These are phyloP conservation scores for Colletotrichum eleusines DNA, from an alignment of 2,329 filamentous ascomycete genomes.

Conservation along the genomic window DNA sequence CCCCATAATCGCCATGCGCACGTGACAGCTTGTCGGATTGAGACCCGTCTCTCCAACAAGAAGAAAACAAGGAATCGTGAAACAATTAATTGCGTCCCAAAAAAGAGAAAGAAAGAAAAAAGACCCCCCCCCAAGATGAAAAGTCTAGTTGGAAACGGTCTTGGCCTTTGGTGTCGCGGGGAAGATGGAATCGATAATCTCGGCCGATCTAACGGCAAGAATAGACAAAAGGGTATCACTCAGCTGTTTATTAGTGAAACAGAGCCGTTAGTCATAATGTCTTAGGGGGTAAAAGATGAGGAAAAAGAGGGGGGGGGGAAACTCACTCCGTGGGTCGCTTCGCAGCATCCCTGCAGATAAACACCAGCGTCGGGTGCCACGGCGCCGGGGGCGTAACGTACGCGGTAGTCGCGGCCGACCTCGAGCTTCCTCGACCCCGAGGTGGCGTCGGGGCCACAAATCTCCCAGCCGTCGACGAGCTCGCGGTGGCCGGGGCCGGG, in stretches of 20 bases:
- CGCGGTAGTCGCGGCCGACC: conserved; percentile 82
- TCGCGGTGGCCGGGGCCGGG: conserved; percentile 25
- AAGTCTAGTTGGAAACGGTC: conserved; percentile 36
- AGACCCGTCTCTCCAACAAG: conserved; percentile 24
- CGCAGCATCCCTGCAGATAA: conserved; percentile 95
- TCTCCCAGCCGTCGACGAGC: conserved; percentile 56
- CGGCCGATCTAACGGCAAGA: conserved; percentile 79
- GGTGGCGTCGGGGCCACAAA: conserved; percentile 31
- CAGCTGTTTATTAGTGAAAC: conserved; percentile 60
- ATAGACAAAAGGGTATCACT: conserved; percentile 87
- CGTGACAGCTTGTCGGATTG: not conserved
- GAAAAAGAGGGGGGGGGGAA: conserved; percentile 8
- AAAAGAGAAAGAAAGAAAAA: not conserved
- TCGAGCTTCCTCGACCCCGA: conserved; percentile 63
- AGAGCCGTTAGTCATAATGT: conserved; percentile 42
- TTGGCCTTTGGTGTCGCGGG: conserved; percentile 32
- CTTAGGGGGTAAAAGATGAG: not conserved
- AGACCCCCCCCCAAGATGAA: no score
- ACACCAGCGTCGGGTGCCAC: conserved; percentile 82
- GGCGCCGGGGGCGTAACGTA: conserved; percentile 75
- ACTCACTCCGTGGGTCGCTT: conserved; percentile 91
- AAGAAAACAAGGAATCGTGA: not conserved
- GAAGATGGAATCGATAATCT: conserved; percentile 84
- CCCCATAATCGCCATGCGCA: not conserved
- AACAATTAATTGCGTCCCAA: not conserved